Evolutionary conservation across 208 protist genomes (phyloP), one percentile per base, ranked within the genome.

Genomic region (Kentomonas sorsogonicus): DNA sequence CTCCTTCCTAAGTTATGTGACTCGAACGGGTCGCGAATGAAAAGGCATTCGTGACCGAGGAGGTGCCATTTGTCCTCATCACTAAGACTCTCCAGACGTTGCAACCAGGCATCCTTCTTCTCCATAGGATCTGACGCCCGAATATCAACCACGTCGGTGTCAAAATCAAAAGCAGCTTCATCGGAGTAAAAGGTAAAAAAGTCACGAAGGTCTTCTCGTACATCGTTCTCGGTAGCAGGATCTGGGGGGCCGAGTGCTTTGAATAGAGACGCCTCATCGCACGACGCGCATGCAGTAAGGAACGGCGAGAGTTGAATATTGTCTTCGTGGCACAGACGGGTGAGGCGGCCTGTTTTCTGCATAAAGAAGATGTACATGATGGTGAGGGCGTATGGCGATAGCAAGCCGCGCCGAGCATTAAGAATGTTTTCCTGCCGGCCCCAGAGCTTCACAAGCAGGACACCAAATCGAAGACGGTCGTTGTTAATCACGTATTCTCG

Each of bases 311-410:
- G n/a, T n/a, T 39, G 46, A 45, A 89, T 44, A 26, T 47, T 39
- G 10, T 46, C 57, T 64, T 91, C 83, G 13, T 75, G 58, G 13
- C 81, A 58, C 1, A 51, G 25, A 31, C 54, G 22, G 10, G 16
- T 29, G 9, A 71, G 73, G 26, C 73, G 54, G 18, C 60, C 63
- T 10, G 75, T 79, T 20, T 53, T 29, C 31, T 66, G 63, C 74
- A 83, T 82, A 44, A 72, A 93, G 55, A 83, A 77, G 48, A 93
- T 84, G 53, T 89, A 88, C 72, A 91, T 76, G 16, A 93, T 84
- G 43, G 80, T 80, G 11, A 93, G 61, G 0, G 86, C 83, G 56
- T 93, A 93, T 16, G 86, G 73, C 6, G 86, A 93, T 53, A 93
- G 83, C 83, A 80, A 93, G 0, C 86, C 86, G 23, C 63, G 22